Conservation (phyloP, 1,139 yeast species). For the Lodderomyces pseudojiufengensis region DNA sequence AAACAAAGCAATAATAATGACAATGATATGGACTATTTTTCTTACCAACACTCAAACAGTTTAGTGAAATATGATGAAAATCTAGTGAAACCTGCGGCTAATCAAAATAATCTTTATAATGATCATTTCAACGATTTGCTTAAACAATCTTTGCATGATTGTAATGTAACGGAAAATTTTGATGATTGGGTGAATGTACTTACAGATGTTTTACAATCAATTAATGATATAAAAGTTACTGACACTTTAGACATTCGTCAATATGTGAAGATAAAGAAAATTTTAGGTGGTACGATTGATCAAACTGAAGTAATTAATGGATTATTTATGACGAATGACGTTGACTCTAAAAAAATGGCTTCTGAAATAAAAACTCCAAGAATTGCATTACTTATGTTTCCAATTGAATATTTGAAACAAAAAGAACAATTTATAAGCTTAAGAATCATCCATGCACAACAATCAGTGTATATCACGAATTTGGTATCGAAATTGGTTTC, state of each 20-base stretch:
- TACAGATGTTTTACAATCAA: constrained; percentile 22
- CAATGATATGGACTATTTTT: constrained; percentile 7
- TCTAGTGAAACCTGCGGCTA: too few species aligned
- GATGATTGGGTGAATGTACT: constrained; percentile 39
- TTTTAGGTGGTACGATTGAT: constrained; percentile 66
- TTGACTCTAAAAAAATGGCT: constrained; percentile 83
- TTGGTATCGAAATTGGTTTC: constrained; percentile 76
- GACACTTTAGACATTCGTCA: constrained; percentile 83
- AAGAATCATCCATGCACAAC: constrained; percentile 84
- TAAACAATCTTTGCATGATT: constrained; percentile 64
- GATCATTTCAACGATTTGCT: constrained; percentile 37
- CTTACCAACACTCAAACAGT: constrained; percentile 2
- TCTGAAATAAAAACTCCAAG: constrained; percentile 59
- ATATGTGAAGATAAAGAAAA: constrained; percentile 80
- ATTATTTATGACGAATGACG: constrained; percentile 74
- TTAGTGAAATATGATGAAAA: constrained; percentile 1
- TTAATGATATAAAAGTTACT: constrained; percentile 39
- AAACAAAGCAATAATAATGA: neutral
- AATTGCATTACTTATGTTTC: constrained; percentile 81
- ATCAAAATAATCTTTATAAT: constrained; percentile 19
- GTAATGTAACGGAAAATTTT: constrained; percentile 38
- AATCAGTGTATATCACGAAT: constrained; percentile 77
- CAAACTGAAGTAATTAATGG: constrained; percentile 73
- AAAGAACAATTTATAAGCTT: constrained; percentile 77
- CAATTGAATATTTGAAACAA: constrained; percentile 75